A percentile compares a stretch with the other conserved stretches of the same genome.
These are phyloP conservation scores for Flaveria linearis DNA, from an alignment of 129 eudicot species.

Conservation along the genomic window DNA sequence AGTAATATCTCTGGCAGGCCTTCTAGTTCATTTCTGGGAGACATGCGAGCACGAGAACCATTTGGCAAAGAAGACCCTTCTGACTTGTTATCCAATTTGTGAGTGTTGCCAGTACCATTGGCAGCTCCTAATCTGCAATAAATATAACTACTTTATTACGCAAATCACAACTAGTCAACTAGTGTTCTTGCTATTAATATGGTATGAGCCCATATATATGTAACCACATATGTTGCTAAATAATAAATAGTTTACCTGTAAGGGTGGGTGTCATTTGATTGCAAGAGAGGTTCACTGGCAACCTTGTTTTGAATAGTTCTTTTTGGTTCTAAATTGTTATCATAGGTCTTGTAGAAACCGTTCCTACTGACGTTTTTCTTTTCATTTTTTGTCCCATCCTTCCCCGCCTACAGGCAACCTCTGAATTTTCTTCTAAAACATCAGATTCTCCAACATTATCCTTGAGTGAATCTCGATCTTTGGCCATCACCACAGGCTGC, in stretches of 20 bases:
- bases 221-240: conserved; percentile 15
- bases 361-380: conserved; percentile 82
- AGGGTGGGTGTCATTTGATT: conserved; percentile 48
- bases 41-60: conserved; percentile 51
- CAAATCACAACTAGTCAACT: conserved; percentile 11
- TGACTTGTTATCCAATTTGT: conserved; percentile 61
- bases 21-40: conserved; percentile 65
- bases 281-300: conserved; percentile 54
- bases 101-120: conserved; percentile 44
- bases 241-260: conserved; percentile 51
- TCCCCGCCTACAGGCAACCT: conserved; percentile 85
- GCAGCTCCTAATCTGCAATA: conserved; percentile 62
- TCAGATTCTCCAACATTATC: conserved; percentile 65
- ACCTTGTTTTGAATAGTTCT: conserved; percentile 54
- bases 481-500: conserved; percentile 54
- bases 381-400: conserved; percentile 93
- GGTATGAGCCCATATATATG: neutral
- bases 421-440: conserved; percentile 65
- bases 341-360: conserved; percentile 52
- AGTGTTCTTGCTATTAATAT: conserved; percentile 5
- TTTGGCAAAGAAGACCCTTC: conserved; percentile 59
- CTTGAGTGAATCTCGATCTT: conserved; percentile 63
- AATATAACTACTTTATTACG: neutral
- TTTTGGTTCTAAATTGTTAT: conserved; percentile 63
- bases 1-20: conserved; percentile 54